Evolutionary conservation across 148 eudicot species (phyloP), one percentile per base, ranked within the genome.

Genomic region (Mesembryanthemum crystallinum): DNA sequence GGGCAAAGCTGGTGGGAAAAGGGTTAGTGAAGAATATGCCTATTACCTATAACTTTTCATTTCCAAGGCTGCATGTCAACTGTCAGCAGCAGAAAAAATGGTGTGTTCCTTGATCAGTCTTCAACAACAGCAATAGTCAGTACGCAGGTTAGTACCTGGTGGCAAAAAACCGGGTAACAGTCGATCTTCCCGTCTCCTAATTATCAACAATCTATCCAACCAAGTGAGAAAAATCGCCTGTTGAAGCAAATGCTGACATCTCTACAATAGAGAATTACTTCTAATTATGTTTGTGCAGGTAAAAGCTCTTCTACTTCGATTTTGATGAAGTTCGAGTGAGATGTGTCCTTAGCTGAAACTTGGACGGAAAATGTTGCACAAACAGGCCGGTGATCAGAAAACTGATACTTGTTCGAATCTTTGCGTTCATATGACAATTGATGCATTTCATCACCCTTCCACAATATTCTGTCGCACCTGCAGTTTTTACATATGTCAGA

Each of bases 381-480:
- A 18, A 90, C 94, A 9, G 94, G 94, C 60, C 94, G 80, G 81
- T 90, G 94, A 55, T 90, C 94, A 7, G 94, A 90, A 72, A 88
- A 88, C 33, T 72, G 86, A 18, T 77, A 84, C 72, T 80, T 72
- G 27, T 66, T 81, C 0, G 87, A 79, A 59, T 85, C 94, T 72
- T 80, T 78, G 2, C 94, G 85, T 28, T 80, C 76, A 58, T 90
- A 90, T 7, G 80, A 82, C 45, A 81, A 68, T 70, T 87, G 94
- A 25, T 69, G 55, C 42, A 90, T 83, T 23, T 87, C 89, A 25
- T 79, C 71, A 14, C 94, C 94, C 74, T 87, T 86, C 92, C 89
- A 90, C 39, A 90, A 33, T 81, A 90, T 90, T 76, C 94, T 82
- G 32, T 90, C 95, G 72, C 95, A 90, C 94, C 94, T 90, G 86